Base-by-base conservation (phyloP, 352 stramenopile genomes). In the Pythium dissotocum region DNA sequence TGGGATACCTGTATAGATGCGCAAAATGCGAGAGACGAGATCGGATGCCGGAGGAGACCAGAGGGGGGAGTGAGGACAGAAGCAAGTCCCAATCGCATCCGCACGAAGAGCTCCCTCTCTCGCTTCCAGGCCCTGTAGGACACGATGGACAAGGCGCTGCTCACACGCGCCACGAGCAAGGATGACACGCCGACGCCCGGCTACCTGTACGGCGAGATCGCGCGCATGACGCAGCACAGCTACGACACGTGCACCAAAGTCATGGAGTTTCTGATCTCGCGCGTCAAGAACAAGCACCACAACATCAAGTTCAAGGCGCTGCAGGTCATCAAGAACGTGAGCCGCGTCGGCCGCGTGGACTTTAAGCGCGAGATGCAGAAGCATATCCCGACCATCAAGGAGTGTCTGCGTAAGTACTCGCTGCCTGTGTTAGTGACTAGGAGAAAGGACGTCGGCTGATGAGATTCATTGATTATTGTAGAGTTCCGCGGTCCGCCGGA, bases 141-240 rank as follows among this genome's bases (percentile, higher is more conserved):
- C 16, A 73, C 56, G 42, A 98, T 98, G 93, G 94, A 98, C 86
- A 97, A 97, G 70, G 83, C 83, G 48, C 77, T 98, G 74, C 78
- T 99, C 48, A 90, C 83, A 32, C 93, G 95, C 58, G 96, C 96
- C 35, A 99, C 96, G 54, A 97, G 94, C 72, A 90, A 93, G 75
- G 93, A 97, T 76, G 89, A 98, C 53, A 87, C 90, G 65, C 96
- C 96, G 12, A 99, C 96, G 46, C 96, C 95, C 12, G 96, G 96
- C 30, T 99, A 99, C 76, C 85, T 99, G 71, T 99, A 98, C 77
- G 87, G 94, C 48, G 96, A 99, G 82, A 98, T 99, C 73, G 89
- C 90, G 61, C 87, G 87, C 77, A 98, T 97, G 90, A 97, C 90
- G 65, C 84, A 96, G 72, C 88, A 96, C 65, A 94, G 84, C 67